A percentile compares a stretch with the other conserved stretches of the same genome.
Conservation (phyloP, 2,329 filamentous ascomycete species). For the Monosporascus cannonballus region DNA sequence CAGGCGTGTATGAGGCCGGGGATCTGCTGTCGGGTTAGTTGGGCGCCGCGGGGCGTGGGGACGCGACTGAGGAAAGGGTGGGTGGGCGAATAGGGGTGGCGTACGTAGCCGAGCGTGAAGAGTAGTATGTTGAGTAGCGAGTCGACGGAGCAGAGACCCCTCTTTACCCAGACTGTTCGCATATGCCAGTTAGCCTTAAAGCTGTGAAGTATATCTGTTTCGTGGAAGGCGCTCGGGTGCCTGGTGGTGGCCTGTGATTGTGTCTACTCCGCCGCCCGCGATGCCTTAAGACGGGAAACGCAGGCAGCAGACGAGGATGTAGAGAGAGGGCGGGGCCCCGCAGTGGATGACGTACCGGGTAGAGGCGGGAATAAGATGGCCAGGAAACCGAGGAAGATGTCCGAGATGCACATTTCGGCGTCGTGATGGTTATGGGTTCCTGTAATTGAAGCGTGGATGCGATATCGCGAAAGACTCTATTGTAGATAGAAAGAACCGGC, state of each 20-base stretch:
- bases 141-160: slow-evolving; percentile 86
- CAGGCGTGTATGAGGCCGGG: slow-evolving; percentile 91
- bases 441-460: too few species aligned
- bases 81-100: slow-evolving; percentile 14
- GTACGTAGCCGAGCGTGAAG: slow-evolving; percentile 64
- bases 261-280: too few species aligned
- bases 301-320: too few species aligned
- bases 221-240: too few species aligned
- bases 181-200: slow-evolving; percentile 24
- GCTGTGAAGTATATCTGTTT: neutral
- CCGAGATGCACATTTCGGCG: slow-evolving; percentile 48
- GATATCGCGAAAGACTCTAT: neutral
- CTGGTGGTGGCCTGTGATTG: too few species aligned
- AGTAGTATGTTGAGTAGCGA: slow-evolving; percentile 93
- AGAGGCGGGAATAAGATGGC: slow-evolving; percentile 62
- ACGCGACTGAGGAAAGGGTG: slow-evolving; percentile 10
- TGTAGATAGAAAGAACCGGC: too few species aligned
- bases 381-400: slow-evolving; percentile 58
- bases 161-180: slow-evolving; percentile 83
- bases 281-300: too few species aligned
- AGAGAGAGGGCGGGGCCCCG: slow-evolving; percentile 4
- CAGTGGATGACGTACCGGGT: slow-evolving; percentile 44
- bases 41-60: slow-evolving; percentile 10
- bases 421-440: neutral
- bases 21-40: slow-evolving; percentile 36